Evolutionary conservation across 2,329 filamentous ascomycete species (phyloP), one percentile per base, ranked within the genome.

Genomic region (Talaromyces amestolkiae): DNA sequence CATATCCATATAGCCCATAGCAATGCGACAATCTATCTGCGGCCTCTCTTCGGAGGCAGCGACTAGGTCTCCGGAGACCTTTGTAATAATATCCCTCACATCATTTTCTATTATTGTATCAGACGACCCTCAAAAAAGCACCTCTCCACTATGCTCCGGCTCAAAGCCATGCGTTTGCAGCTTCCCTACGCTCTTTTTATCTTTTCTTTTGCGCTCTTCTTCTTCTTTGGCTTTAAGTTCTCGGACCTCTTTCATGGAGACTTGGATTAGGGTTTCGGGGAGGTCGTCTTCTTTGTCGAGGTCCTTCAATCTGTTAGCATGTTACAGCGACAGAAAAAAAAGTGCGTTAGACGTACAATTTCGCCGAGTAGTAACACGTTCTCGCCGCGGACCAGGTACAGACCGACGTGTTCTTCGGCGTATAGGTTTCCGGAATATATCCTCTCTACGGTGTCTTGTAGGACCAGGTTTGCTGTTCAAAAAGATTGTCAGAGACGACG

Each of bases 291-390:
- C 95, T 74, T 91, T 92, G 82, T 99, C 95, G 27, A 99, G 87
- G 77, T 99, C 95, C 84, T 85, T n/a, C 3, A 51, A 8, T 3
- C 43, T 3, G 5, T 47, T 35, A 62, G 5, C 43, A 33, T 1
- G 6, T 3, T 10, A 10, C 35, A 37, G 1, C 13, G 35, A 37
- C 13, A 13, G 13, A 37, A 37, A 19, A 2, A 13, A 17, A 8
- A 17, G 22, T 17, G 47, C 8, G 31, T 19, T 19, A 61, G 51
- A 65, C 81, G 58, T 80, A 86, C 84, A 72, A 99, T 96, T 79
- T 98, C 96, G 43, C 95, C 95, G 19, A 98, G 85, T 53, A 99
- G 83, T 61, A 97, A 84, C n/a, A 99, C 95, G 77, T 99, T 99
- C 81, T 99, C 95, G 70, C 95, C 95, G 66, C 95, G 86, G 54